Percentiles rank a stretch among this genome's conserved stretches.
phyloP scores from a whole-genome alignment of 495 filamentous ascomycete genomes.

The Glarea lozoyensis region DNA sequence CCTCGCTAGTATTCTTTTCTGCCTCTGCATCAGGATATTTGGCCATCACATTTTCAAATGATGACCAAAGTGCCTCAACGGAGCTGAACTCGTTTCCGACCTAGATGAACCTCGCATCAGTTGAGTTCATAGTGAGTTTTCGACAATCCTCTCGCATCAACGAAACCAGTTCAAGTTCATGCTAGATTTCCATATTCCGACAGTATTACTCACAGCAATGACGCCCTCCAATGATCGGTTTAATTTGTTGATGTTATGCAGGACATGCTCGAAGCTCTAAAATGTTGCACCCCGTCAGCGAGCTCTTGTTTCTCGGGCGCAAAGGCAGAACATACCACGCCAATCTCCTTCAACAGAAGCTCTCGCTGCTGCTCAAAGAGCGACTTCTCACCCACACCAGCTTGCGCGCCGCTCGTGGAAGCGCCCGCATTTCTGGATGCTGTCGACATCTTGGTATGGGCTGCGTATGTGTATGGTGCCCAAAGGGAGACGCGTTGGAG shows the following conservation, averaged over 20 bases:
- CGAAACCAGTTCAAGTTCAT: neutral
- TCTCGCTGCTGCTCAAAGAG: constrained; percentile 78
- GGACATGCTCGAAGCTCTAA: constrained; percentile 84
- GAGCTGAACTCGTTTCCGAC: constrained; percentile 96
- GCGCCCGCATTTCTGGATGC: constrained; percentile 7
- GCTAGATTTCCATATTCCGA: neutral
- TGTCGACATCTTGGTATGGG: constrained; percentile 14
- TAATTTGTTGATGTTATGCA: constrained; percentile 91
- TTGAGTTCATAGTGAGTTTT: too few species aligned
- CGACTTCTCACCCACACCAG: constrained; percentile 11
- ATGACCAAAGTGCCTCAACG: constrained; percentile 92
- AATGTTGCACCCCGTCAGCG: neutral
- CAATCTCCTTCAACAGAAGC: constrained; percentile 68
- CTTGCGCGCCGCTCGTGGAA: constrained; percentile 7
- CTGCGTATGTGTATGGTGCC: neutral
- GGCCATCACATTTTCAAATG: constrained; percentile 95
- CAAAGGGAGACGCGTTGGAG: neutral
- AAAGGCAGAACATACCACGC: constrained; percentile 44
- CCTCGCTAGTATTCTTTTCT: constrained; percentile 27
- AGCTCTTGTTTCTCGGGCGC: too few species aligned
- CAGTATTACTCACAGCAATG: constrained; percentile 54
- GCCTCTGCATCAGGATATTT: constrained; percentile 50
- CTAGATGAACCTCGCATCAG: too few species aligned
- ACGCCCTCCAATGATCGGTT: constrained; percentile 89
- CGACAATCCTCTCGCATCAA: neutral